Conservation (phyloP, 2,329 filamentous ascomycete genomes). For the Aureobasidium sp. region DNA sequence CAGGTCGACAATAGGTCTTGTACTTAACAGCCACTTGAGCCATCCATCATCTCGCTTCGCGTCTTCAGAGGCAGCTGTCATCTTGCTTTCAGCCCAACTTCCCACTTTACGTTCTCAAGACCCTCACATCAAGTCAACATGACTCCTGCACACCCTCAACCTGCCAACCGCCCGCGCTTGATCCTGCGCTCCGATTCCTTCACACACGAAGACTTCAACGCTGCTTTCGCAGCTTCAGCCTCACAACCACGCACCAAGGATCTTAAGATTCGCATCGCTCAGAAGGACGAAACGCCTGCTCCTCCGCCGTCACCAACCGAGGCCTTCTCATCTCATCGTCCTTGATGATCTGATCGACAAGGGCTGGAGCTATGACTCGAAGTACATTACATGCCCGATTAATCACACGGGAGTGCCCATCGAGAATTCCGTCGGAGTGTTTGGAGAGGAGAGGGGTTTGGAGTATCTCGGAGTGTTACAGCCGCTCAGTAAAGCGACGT, state of each 20-base stretch:
- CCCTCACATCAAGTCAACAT: constrained; percentile 4
- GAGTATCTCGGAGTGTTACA: background rate
- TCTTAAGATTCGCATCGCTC: constrained; percentile 19
- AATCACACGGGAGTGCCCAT: background rate
- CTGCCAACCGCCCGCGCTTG: constrained; percentile 12
- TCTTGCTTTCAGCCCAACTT: background rate
- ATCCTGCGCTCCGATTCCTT: constrained; percentile 18
- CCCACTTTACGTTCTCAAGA: background rate
- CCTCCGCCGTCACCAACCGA: constrained; percentile 19
- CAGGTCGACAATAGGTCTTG: background rate
- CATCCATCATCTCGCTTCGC: background rate
- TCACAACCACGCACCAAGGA: constrained; percentile 18
- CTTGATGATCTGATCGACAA: background rate
- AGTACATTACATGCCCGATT: background rate
- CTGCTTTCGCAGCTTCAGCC: constrained; percentile 17
- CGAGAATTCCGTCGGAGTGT: background rate
- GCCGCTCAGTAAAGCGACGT: background rate
- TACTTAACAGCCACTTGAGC: background rate
- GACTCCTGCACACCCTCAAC: constrained; percentile 17
- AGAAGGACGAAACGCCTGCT: constrained; percentile 17
- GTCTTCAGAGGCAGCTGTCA: background rate
- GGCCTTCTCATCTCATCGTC: constrained; percentile 1
- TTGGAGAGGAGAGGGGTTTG: background rate
- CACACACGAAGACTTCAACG: constrained; percentile 18
- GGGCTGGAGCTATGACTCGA: background rate